phyloP scores from a whole-genome alignment of 306 rosid genomes.

The Prunus fruticosa region DNA sequence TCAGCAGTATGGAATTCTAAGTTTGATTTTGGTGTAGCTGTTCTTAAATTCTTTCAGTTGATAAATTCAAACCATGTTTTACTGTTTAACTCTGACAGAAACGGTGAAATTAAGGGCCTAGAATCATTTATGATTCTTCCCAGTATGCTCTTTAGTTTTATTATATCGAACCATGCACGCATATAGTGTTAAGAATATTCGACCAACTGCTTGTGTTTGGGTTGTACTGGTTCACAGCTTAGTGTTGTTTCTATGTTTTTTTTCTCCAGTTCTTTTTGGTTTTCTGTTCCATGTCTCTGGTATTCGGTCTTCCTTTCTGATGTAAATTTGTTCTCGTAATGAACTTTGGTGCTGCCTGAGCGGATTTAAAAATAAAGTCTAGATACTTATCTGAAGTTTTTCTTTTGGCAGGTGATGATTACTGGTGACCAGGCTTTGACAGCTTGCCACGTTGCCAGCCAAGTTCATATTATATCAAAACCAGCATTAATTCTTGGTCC shows the following conservation, averaged over 20 bases:
- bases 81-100: too few relatives aligned
- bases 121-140: background rate
- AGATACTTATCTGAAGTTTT: background rate
- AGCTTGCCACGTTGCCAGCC: slow-evolving; percentile 99
- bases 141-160: too few relatives aligned
- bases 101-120: background rate
- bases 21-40: background rate
- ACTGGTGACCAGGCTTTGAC: slow-evolving; percentile 99
- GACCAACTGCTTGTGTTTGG: background rate
- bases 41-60: background rate
- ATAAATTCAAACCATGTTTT: background rate
- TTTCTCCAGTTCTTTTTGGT: background rate
- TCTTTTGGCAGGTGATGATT: slow-evolving; percentile 77
- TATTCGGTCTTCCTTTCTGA: background rate
- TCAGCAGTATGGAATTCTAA: background rate
- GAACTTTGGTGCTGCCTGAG: background rate
- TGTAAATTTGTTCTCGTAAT: background rate
- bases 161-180: background rate
- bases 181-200: background rate
- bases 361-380: background rate
- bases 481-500: slow-evolving; percentile 76
- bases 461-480: slow-evolving; percentile 90
- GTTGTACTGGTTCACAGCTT: background rate
- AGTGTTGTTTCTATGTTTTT: background rate
- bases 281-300: background rate